A percentile compares a stretch with the other conserved stretches of the same genome.
Evolutionary conservation across 169 alveolate species (phyloP).

Genomic region (Plasmodium cynomolgi): DNA sequence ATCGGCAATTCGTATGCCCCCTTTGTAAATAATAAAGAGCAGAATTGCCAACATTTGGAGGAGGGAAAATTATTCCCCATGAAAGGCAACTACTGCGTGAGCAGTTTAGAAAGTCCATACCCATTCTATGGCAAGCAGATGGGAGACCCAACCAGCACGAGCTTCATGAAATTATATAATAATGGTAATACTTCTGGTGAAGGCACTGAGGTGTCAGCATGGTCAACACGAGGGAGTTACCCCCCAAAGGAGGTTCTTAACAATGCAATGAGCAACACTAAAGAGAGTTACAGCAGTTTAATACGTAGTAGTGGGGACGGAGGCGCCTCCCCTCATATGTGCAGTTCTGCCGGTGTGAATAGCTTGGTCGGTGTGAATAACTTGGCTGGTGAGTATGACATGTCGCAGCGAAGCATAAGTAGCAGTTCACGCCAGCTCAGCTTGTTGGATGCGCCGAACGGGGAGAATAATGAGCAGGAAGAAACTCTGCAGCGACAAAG

Average conservation of each 20-base stretch:
- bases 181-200: neutral
- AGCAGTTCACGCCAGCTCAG: slow-evolving; percentile 31
- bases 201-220: neutral
- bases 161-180: neutral
- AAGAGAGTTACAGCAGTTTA: neutral
- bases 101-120: neutral
- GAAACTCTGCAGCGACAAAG: slow-evolving; percentile 11
- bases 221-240: neutral
- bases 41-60: neutral
- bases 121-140: neutral
- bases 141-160: neutral
- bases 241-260: neutral
- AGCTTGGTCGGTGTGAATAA: neutral
- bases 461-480: slow-evolving; percentile 18
- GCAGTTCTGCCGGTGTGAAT: neutral
- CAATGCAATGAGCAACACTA: neutral
- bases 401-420: neutral
- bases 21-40: neutral
- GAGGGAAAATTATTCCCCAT: neutral
- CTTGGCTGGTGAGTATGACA: neutral
- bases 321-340: neutral
- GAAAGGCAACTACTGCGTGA: neutral
- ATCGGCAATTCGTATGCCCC: neutral
- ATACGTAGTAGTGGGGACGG: neutral
- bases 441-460: neutral